phyloP scores from a whole-genome alignment of 2,329 filamentous ascomycete genomes.

The Whalleya microplaca region DNA sequence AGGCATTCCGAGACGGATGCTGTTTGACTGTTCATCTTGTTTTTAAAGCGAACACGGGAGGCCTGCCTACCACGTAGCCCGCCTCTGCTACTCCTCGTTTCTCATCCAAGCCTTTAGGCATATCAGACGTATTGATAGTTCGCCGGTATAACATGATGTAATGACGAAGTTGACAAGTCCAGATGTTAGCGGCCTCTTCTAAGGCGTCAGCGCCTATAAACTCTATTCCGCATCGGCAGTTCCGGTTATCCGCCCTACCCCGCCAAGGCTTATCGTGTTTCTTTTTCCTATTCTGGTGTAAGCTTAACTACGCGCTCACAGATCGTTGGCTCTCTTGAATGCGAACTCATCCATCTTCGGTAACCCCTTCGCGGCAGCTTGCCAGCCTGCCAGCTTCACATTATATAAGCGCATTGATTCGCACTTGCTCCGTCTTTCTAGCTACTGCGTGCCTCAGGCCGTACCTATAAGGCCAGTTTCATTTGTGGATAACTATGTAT shows the following conservation, averaged over 20 bases:
- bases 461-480: too few relatives aligned
- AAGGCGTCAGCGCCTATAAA: too few relatives aligned
- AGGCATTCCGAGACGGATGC: constrained; percentile 29
- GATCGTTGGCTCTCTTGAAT: constrained; percentile 3
- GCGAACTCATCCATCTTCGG: background rate
- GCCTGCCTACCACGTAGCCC: constrained; percentile 6
- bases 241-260: constrained; percentile 11
- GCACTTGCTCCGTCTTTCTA: constrained; percentile 1
- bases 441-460: too few relatives aligned
- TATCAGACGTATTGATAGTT: background rate
- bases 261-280: constrained; percentile 8
- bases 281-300: constrained; percentile 9
- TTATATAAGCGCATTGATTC: too few relatives aligned
- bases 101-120: background rate
- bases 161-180: background rate
- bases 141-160: background rate
- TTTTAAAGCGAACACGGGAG: constrained; percentile 17
- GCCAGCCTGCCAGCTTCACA: too few relatives aligned
- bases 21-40: constrained; percentile 24
- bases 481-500: too few relatives aligned
- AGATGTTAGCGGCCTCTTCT: too few relatives aligned
- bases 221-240: background rate
- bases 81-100: background rate
- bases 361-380: background rate
- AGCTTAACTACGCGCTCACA: background rate